Evolutionary conservation across 805 yeast species (phyloP), one percentile per base, ranked within the genome.

Genomic region (Candida silvicultrix): DNA sequence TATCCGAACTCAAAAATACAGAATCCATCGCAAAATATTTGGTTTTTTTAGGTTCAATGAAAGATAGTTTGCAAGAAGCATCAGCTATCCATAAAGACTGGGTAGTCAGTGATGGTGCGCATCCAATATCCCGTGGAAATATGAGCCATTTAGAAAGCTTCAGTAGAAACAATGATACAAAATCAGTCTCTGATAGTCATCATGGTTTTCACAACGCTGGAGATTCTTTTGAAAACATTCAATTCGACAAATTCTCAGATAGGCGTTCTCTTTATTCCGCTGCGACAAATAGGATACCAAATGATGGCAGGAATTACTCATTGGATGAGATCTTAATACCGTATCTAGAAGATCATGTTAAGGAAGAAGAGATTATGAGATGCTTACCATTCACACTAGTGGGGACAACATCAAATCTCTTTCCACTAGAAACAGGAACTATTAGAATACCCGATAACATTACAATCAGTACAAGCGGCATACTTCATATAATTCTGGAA

Each of bases 361-460:
- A 66, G 5, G 78, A 74, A 37, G 53, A 55, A 5, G 74, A 69
- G 2, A 70, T 82, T 3, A 44, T 80, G 40, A 64, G 68, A 37
- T 70, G 68, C 51, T 64, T 82, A 3, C 69, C 77, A 7, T 83
- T 74, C 51, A 71, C 84, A 0, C 57, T 84, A 40, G 58, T 77
- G n/a, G 89, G 88, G 0, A 71, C 80, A 2, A 83, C 83, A 25
- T 78, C 88, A 3, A 74, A 72, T 29, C 49, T 81, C 47, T 71
- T 83, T 42, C 71, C 78, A 1, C 70, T 80, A 46, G 60, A 62
- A 16, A 55, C 58, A 8, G 65, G 51, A 1, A 46, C 52, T 20
- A 62, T 68, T 7, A 56, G 51, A 6, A 57, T 85, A 4, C 90
- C 94, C 1, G 49, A 62, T 1, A 68, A 70, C 38, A 62, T 84